Evolutionary conservation across 2,329 filamentous ascomycete species (phyloP).

Genomic region (Gremmenia infestans): DNA sequence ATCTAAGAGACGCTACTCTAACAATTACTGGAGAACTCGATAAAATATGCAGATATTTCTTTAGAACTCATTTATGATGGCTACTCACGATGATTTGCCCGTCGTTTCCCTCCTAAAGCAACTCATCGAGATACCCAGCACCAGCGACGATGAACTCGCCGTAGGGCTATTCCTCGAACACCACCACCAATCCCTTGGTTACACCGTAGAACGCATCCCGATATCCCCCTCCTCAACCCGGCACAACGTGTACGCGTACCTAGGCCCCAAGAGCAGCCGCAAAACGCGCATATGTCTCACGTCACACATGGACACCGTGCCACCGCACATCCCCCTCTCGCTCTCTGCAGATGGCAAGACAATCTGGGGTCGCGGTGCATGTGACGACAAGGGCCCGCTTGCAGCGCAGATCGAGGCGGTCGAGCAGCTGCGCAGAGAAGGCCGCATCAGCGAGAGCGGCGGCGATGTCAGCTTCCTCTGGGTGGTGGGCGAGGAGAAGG

Average conservation of each 20-base stretch:
- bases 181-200: background rate
- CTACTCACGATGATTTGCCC: background rate
- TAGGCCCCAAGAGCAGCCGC: constrained; percentile 34
- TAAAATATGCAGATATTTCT: no score
- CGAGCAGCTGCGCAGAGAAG: constrained; percentile 42
- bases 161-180: background rate
- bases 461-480: constrained; percentile 54
- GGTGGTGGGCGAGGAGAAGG: constrained; percentile 75
- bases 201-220: background rate
- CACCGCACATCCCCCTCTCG: constrained; percentile 39
- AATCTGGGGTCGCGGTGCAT: constrained; percentile 67
- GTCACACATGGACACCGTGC: constrained; percentile 59
- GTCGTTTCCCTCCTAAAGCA: background rate
- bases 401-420: constrained; percentile 70
- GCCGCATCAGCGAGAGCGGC: constrained; percentile 29
- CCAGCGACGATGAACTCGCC: background rate
- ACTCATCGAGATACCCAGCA: background rate
- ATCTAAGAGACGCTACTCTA: no score
- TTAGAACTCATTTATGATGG: background rate
- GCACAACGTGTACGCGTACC: constrained; percentile 58
- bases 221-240: background rate
- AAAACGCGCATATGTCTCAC: constrained; percentile 46
- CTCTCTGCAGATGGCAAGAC: constrained; percentile 32
- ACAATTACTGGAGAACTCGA: no score
- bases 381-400: constrained; percentile 63